Evolutionary conservation across 495 filamentous ascomycete species (phyloP).

Genomic region (Xylaria flabelliformis): DNA sequence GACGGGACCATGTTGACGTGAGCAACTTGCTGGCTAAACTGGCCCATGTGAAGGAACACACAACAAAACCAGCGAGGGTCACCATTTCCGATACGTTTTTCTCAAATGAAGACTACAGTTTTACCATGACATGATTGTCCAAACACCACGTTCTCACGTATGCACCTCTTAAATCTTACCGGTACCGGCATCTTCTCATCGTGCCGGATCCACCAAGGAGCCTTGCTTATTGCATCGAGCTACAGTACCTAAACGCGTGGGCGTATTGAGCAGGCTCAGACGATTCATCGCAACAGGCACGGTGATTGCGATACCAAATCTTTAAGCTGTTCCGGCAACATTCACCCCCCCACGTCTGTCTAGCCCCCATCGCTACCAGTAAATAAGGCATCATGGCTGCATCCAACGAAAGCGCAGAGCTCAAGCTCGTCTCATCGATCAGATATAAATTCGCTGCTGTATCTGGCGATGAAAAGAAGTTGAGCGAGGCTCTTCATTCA

Average conservation of each 20-base stretch:
- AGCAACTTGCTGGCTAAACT: constrained; percentile 42
- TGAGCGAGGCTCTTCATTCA: constrained; percentile 74
- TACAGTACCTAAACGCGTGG: neutral
- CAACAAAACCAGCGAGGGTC: neutral
- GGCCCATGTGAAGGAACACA: constrained; percentile 19
- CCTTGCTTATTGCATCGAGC: constrained; percentile 12
- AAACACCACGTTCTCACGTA: neutral
- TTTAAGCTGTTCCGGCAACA: neutral
- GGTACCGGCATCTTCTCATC: neutral
- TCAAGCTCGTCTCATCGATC: constrained; percentile 86
- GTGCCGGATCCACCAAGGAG: neutral
- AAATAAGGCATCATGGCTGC: constrained; percentile 32
- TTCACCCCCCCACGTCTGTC: neutral
- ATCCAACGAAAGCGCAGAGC: constrained; percentile 70
- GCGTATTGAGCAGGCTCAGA: neutral
- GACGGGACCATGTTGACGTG: constrained; percentile 39
- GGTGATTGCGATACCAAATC: neutral
- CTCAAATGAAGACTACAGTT: neutral
- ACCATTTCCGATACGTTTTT: neutral
- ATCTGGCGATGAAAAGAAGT: constrained; percentile 76
- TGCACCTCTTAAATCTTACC: neutral
- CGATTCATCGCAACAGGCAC: neutral
- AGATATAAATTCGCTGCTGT: constrained; percentile 88
- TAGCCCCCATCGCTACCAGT: neutral
- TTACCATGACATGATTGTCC: neutral